Conservation (phyloP, 306 rosid genomes). For the Luffa acutangula region DNA sequence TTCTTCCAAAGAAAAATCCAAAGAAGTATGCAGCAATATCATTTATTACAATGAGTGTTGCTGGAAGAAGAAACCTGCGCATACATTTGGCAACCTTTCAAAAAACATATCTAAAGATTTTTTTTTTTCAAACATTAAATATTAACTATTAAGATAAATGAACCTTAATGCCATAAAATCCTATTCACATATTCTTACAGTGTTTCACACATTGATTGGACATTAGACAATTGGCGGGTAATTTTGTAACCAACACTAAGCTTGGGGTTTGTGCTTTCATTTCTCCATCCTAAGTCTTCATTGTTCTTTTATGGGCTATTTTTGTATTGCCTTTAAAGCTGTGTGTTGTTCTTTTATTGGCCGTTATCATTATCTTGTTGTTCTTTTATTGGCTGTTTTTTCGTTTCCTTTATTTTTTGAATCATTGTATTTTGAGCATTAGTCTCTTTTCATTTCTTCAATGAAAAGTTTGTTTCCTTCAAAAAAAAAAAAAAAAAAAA, state of each 20-base stretch:
- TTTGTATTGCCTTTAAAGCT: no score
- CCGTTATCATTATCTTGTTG: no score
- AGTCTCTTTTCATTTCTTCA: no score
- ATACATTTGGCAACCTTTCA: constrained; percentile 5
- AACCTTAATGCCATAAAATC: neutral
- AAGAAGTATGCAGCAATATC: constrained; percentile 89
- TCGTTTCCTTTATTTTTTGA: no score
- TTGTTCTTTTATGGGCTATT: no score
- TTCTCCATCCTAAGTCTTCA: no score
- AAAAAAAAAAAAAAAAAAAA: no score
- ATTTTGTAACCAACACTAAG: neutral
- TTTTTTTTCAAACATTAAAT: neutral
- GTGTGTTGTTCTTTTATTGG: no score
- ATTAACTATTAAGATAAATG: neutral
- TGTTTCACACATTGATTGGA: neutral
- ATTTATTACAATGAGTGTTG: constrained; percentile 82
- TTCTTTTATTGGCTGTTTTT: no score
- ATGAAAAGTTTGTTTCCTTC: no score
- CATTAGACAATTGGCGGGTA: neutral
- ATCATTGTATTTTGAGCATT: no score
- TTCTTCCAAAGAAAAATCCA: constrained; percentile 92
- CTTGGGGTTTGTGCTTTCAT: no score
- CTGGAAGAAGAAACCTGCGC: constrained; percentile 99
- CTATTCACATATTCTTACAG: neutral
- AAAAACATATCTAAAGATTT: neutral